Evolutionary conservation across 345 rosid species (phyloP), one percentile per base, ranked within the genome.

Genomic region (Eucalyptus albens): DNA sequence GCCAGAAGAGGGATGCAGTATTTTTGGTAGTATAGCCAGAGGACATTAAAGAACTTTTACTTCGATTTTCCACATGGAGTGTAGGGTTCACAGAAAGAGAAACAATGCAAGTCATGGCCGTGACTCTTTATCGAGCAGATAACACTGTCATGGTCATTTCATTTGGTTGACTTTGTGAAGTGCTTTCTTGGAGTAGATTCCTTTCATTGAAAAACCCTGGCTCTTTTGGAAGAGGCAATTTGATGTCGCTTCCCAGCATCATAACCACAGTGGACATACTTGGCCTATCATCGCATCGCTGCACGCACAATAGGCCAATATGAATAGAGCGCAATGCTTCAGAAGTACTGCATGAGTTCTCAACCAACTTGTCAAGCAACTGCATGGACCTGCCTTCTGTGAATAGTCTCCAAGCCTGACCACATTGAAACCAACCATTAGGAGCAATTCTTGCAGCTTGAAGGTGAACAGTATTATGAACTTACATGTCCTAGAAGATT

Each of bases 321-420:
- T 95, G 93, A 53, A 94, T 90, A 91, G 92, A 94, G 50, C 95
- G 89, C 31, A 92, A 26, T 5, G 91, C 89, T 86, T 92, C 92
- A 12, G 89, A 50, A 11, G 83, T 29, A 26, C 89, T 62, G 49
- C 88, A 93, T 3, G 89, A 90, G 16, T 87, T 90, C 81, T 69
- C 13, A 8, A 91, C 87, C 26, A 91, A 59, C 37, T 80, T 50
- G 81, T 92, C 95, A 7, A 92, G 42, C 31, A 94, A n/a, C 77
- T 92, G 92, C 90, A 91, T 59, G 42, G 93, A 90, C 51, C 51
- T 50, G 51, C 51, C 51, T 88, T 90, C 94, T 53, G 31, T 89
- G 92, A 92, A 94, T 9, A 91, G 89, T 85, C 62, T 93, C 96
- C 95, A 94, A 45, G 93, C 91, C 95, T 94, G 86, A 86, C n/a